phyloP scores from a whole-genome alignment of 495 filamentous ascomycete genomes.

The Haplographium delicatum region DNA sequence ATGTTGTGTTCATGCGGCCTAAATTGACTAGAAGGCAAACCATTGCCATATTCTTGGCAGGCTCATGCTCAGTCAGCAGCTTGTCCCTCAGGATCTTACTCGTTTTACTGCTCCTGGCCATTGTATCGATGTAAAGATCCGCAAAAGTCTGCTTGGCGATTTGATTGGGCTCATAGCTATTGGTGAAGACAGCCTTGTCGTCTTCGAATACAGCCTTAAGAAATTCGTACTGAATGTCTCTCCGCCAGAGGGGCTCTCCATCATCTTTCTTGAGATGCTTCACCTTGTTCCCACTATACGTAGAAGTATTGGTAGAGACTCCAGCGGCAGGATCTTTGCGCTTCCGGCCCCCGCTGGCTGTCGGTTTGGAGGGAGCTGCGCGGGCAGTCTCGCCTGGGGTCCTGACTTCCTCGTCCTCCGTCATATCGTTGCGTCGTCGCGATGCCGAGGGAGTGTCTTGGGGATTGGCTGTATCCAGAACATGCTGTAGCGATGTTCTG shows the following conservation, averaged over 20 bases:
- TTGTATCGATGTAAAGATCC: conserved; percentile 95
- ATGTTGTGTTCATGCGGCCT: conserved; percentile 95
- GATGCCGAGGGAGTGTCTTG: conserved; percentile 15
- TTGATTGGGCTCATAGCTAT: conserved; percentile 65
- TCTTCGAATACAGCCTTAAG: conserved; percentile 88
- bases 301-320: conserved; percentile 9
- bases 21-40: conserved; percentile 96
- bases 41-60: conserved; percentile 98
- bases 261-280: conserved; percentile 96
- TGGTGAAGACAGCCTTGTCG: conserved; percentile 78
- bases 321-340: conserved; percentile 15
- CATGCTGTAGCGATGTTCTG: conserved; percentile 19
- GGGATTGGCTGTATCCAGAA: conserved; percentile 6
- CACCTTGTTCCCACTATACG: conserved; percentile 86
- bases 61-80: conserved; percentile 83
- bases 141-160: conserved; percentile 78
- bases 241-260: conserved; percentile 92
- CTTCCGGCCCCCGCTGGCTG: conserved; percentile 10
- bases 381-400: conserved; percentile 54
- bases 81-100: conserved; percentile 98
- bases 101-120: conserved; percentile 97
- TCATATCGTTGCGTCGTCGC: conserved; percentile 15
- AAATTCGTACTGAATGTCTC: conserved; percentile 97
- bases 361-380: conserved; percentile 39
- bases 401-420: conserved; percentile 31